Evolutionary conservation across 176 grass and related monocot species (phyloP), one percentile per base, ranked within the genome.

Genomic region (Poa pratensis): DNA sequence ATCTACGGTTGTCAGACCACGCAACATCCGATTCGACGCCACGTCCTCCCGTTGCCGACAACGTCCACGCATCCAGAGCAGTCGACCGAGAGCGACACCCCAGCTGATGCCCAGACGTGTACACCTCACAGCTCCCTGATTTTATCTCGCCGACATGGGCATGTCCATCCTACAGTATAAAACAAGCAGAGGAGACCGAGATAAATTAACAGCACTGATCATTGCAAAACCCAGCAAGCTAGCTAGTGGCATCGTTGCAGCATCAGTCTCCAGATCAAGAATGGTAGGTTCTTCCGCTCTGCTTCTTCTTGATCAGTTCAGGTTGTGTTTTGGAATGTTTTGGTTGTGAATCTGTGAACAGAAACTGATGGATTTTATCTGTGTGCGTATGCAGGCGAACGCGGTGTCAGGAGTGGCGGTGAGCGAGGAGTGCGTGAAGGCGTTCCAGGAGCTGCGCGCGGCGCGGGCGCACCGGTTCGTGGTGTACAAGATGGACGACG

Each of bases 401-500:
- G 84, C 88, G 9, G 32, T 74, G 9, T 86, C 89, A 0, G 89
- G 85, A 0, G 83, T 93, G 78, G 88, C 85, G 5, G 82, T 93
- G 85, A 76, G 42, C 15, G 88, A 86, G n/a, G 86, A 90, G 53
- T 90, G 88, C 82, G 67, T 57, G 73, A 37, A 83, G 11, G 83
- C 64, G 57, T 90, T 93, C 82, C 24, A 88, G 78, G 91, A 93
- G 88, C 85, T 93, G 50, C 83, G 86, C 49, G 20, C 51, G 8
- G 69, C 7, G 5, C 86, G 88, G 12, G 80, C 85, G 32, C 80
- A 93, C 88, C 85, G 91, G 0, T 93, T 88, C 85, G 70, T 93
- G 60, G 76, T 90, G 73, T 93, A 86, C 86, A 93, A 83, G 86
- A 18, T 93, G 24, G 86, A 86, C 76, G 91, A 88, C 65, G 48